Percentiles rank a stretch among this genome's conserved stretches.
Evolutionary conservation across 1,284 basidiomycete genomes (phyloP).

Genomic region (Thelephora terrestris): DNA sequence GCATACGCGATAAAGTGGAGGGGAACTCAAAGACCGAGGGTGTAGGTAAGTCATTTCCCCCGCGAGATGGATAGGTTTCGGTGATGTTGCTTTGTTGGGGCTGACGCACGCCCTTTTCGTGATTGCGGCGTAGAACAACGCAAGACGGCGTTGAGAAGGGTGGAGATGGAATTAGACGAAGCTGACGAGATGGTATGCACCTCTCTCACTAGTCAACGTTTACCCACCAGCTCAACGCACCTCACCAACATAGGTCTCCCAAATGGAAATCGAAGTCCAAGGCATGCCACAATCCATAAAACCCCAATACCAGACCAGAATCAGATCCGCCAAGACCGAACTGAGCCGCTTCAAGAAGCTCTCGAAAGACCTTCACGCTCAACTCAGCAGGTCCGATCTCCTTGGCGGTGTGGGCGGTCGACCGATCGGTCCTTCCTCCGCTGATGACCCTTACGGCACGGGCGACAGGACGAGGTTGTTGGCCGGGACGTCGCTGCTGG

Average conservation of each 20-base stretch:
- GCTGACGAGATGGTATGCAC: conserved; percentile 87
- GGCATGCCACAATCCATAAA: conserved; percentile 84
- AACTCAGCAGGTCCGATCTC: conserved; percentile 50
- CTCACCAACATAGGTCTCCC: conserved; percentile 59
- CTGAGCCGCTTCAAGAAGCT: conserved; percentile 73
- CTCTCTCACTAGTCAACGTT: not conserved
- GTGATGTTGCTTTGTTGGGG: not conserved
- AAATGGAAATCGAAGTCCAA: conserved; percentile 99
- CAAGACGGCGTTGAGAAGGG: conserved; percentile 73
- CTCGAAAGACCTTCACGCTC: conserved; percentile 52
- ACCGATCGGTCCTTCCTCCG: conserved; percentile 29
- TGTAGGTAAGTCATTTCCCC: conserved; percentile 15
- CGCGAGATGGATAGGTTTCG: not conserved
- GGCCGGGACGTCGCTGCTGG: conserved; percentile 61
- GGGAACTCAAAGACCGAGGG: conserved; percentile 47
- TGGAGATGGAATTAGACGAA: conserved; percentile 95
- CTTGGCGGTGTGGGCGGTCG: conserved; percentile 32
- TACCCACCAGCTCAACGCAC: conserved; percentile 5
- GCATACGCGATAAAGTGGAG: conserved; percentile 61
- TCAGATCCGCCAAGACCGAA: conserved; percentile 63
- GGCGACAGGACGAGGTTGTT: conserved; percentile 74
- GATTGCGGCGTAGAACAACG: conserved; percentile 54
- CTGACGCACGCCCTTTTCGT: not conserved
- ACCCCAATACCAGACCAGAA: conserved; percentile 62
- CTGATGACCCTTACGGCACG: conserved; percentile 72